Evolutionary conservation across 495 filamentous ascomycete genomes (phyloP), one percentile per base, ranked within the genome.

Genomic region (Neurospora sp.): DNA sequence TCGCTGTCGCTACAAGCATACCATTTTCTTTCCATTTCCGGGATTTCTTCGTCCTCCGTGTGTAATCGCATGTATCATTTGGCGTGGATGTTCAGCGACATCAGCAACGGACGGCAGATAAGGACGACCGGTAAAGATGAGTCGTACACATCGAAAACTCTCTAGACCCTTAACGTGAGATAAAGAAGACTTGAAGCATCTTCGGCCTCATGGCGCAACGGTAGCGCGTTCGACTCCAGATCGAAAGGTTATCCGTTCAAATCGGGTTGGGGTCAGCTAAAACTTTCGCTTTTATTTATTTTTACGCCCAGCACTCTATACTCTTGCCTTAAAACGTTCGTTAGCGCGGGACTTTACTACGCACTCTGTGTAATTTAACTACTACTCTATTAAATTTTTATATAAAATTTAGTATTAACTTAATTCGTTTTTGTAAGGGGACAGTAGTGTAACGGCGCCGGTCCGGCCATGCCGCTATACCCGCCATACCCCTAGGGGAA

Each of bases 141-240:
- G 44, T 48, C 44, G 44, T 4, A 35, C 2, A n/a, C n/a, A 20
- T 22, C 4, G 4, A 48, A 22, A 10, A 5, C 3, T 4, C 8
- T 20, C 4, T 4, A 11, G 44, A 2, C 2, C 12, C 4, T 48
- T 11, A 48, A 5, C 1, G 9, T 2, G 10, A 48, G 0, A 48
- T 0, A 2, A 1, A 11, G n/a, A 20, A 11, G 5, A 5, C 3
- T 11, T n/a, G 0, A 22, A 4, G 8, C 9, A 46, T 46, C 42
- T 46, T 46, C 16, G 42, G 42, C 42, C 42, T 44, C 42, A n/a
- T 44, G 42, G 42, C 42, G 42, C 42, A 44, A 44, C 42, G 42
- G 35, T 37, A 37, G 35, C 35, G 35, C 35, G 35, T 37, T 37
- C 35, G 35, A 37, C 35, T 37, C 31, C 31, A 35, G 31, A 35